Base-by-base conservation (phyloP, 805 yeast species). In the Cyberlindnera bimundalis region DNA sequence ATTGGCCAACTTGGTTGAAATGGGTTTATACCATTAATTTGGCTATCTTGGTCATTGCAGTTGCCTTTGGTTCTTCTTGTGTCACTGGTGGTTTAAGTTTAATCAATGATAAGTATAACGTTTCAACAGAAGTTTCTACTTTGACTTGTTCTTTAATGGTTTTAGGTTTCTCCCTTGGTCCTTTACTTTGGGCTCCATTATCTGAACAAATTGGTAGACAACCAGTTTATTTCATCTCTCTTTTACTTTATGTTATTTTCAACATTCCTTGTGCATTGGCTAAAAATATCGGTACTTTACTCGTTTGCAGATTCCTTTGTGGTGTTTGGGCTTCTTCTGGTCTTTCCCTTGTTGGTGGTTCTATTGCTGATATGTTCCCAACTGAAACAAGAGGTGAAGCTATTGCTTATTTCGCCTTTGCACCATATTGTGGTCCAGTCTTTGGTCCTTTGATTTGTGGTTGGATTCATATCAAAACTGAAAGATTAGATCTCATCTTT, bases 351-450 rank as follows among this genome's bases (percentile, higher is more conserved):
- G 96, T 89, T 44, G 96, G 96, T 61, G 97, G 96, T 39, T 82
- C 95, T 28, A 77, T 89, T 47, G 91, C 93, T 35, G 97, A 89
- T 63, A 74, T 89, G 71, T 91, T 89, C 71, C 76, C 81, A n/a
- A 73, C 76, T 39, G 83, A 77, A 48, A 77, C 89, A 1, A 74
- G 96, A 67, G 96, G 96, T 52, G 74, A 80, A 55, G 96, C 96
- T 29, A 87, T 89, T 64, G 95, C 96, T 0, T 83, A 83, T 55
- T 89, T 89, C 57, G 90, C 95, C 11, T 88, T 87, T 56, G 88
- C 93, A 44, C 96, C 96, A 2, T 89, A 88, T 62, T 82, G 90
- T 48, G 96, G 96, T 37, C 96, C 96, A 2, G 95, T 86, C 28
- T 64, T 88, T 35, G 96, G 96, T 26, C 96, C 95, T 3, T 65